phyloP scores from a whole-genome alignment of 2,329 filamentous ascomycete species.

The Sporothrix dimorphospora region DNA sequence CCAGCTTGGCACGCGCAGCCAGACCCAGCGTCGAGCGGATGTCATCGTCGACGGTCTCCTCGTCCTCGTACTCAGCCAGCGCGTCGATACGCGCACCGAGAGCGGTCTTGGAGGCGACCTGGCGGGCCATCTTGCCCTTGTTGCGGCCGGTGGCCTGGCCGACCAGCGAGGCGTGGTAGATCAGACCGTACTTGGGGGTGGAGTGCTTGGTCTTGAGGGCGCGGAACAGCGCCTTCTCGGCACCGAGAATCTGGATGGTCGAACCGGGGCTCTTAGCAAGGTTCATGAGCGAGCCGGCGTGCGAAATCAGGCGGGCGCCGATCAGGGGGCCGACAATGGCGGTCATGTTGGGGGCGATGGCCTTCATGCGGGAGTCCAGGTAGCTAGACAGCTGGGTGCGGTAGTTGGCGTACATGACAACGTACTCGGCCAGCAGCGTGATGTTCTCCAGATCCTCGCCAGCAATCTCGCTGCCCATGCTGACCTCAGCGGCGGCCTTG shows the following conservation, averaged over 20 bases:
- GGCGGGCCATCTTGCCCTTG: slow-evolving; percentile 99
- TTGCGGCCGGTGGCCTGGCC: slow-evolving; percentile 97
- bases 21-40: slow-evolving; percentile 83
- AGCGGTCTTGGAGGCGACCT: slow-evolving; percentile 90
- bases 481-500: slow-evolving; percentile 93
- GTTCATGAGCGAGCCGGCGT: slow-evolving; percentile 91
- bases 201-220: slow-evolving; percentile 99
- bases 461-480: slow-evolving; percentile 97
- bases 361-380: slow-evolving; percentile 90
- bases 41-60: slow-evolving; percentile 79
- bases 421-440: slow-evolving; percentile 86
- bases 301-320: slow-evolving; percentile 90
- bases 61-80: slow-evolving; percentile 74
- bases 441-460: slow-evolving; percentile 93
- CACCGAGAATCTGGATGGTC: slow-evolving; percentile 96
- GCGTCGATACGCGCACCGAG: slow-evolving; percentile 93
- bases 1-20: slow-evolving; percentile 70
- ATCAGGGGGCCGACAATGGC: slow-evolving; percentile 91
- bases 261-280: slow-evolving; percentile 93
- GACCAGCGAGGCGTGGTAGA: slow-evolving; percentile 90
- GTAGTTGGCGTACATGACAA: slow-evolving; percentile 89
- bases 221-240: slow-evolving; percentile 97
- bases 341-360: slow-evolving; percentile 94
- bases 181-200: slow-evolving; percentile 96
- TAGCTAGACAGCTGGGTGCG: slow-evolving; percentile 86